These are phyloP conservation scores for Quercus berberidifolia DNA, from an alignment of 306 rosid species.

Conservation along the genomic window DNA sequence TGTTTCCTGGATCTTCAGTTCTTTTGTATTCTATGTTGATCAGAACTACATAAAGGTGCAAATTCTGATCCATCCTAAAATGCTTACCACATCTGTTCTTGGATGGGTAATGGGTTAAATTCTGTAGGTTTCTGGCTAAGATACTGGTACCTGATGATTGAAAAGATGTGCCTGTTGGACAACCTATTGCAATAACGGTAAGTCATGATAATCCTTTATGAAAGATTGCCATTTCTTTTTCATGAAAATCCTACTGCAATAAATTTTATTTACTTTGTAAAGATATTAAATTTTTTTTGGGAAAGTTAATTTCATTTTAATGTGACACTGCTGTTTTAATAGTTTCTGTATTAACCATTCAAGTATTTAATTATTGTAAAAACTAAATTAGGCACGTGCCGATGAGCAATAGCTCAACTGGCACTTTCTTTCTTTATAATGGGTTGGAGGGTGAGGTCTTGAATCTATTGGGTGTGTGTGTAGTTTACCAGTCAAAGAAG, in stretches of 20 bases:
- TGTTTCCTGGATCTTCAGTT: not conserved
- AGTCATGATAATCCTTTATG: slow-evolving; percentile 21
- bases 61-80: slow-evolving; percentile 17
- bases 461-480: too few relatives aligned
- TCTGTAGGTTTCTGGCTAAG: slow-evolving; percentile 81
- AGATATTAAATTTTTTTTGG: not conserved
- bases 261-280: not conserved
- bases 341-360: not conserved
- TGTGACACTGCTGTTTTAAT: slow-evolving; percentile 4
- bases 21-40: not conserved
- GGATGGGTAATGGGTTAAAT: slow-evolving; percentile 23
- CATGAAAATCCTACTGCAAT: not conserved
- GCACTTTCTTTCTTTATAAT: too few relatives aligned
- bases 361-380: slow-evolving; percentile 28
- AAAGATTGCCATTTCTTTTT: not conserved
- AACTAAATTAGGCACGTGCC: too few relatives aligned
- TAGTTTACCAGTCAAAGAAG: too few relatives aligned
- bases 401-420: too few relatives aligned
- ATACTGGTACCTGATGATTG: slow-evolving; percentile 91
- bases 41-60: slow-evolving; percentile 8
- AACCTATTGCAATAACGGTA: slow-evolving; percentile 87
- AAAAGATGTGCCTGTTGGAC: slow-evolving; percentile 88
- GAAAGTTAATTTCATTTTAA: not conserved
- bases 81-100: slow-evolving; percentile 16
- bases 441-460: too few relatives aligned